A percentile compares a stretch with the other conserved stretches of the same genome.
These are phyloP conservation scores for Aspergillus proliferans DNA, from an alignment of 2,329 filamentous ascomycete species.

Conservation along the genomic window DNA sequence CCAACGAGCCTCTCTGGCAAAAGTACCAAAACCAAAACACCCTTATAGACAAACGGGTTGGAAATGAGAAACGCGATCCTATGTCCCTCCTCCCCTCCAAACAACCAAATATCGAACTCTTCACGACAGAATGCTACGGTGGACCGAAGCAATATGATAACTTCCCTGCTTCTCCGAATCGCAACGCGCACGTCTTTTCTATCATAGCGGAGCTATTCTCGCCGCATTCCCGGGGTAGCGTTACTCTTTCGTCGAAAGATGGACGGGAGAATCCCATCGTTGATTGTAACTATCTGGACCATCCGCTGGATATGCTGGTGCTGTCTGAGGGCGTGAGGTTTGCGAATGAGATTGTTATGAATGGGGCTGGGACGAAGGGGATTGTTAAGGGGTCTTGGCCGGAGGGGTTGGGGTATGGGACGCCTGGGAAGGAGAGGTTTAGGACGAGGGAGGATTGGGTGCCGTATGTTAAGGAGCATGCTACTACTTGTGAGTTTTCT, in stretches of 20 bases:
- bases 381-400: conserved; percentile 59
- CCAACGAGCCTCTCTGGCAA: conserved; percentile 51
- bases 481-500: conserved; percentile 50
- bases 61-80: conserved; percentile 44
- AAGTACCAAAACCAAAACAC: conserved; percentile 38
- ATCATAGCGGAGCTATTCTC: conserved; percentile 55
- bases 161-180: conserved; percentile 41
- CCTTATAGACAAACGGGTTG: conserved; percentile 24
- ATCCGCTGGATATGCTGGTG: conserved; percentile 55
- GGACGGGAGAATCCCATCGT: conserved; percentile 50
- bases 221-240: conserved; percentile 51
- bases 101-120: conserved; percentile 59
- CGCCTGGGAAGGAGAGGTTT: conserved; percentile 43
- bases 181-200: conserved; percentile 49
- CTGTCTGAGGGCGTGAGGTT: conserved; percentile 54
- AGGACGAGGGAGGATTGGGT: conserved; percentile 54
- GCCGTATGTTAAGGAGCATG: conserved; percentile 51
- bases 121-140: conserved; percentile 57
- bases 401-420: conserved; percentile 39
- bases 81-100: conserved; percentile 50
- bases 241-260: conserved; percentile 46
- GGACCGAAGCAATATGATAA: conserved; percentile 54
- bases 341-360: conserved; percentile 55
- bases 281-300: conserved; percentile 52
- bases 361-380: conserved; percentile 53